Base-by-base conservation (phyloP, 495 filamentous ascomycete species). In the Thermochaetoides thermophila region DNA sequence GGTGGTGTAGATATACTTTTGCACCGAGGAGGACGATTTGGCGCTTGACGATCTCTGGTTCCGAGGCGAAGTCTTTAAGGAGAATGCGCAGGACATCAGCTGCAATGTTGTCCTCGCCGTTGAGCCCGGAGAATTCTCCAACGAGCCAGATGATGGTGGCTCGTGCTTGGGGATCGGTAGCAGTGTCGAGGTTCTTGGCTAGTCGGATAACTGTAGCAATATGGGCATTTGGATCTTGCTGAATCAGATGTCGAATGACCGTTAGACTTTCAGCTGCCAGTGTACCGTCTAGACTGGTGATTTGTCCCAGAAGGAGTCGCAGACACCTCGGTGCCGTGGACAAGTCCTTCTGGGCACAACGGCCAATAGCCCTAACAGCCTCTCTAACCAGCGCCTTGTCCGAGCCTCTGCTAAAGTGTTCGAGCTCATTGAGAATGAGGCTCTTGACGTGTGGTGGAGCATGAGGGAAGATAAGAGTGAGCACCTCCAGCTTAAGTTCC, bases 71-170 rank as follows among this genome's bases (percentile, higher is more conserved):
- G 9, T 72, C 73, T 48, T 84, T 86, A 7, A 81, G 73, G 8
- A 97, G 62, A 10, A 96, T 78, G n/a, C 91, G 73, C 2, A 96
- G 64, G 13, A 94, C 86, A 48, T 97, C 89, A 0, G 87, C 73
- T 0, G 91, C 89, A 37, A 97, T 82, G 48, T 89, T 91, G 32
- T 82, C 71, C 41, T 80, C 76, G 2, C 74, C 67, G 37, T 86
- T 75, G 8, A 77, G 44, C 0, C 81, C 81, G 1, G 89, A 73
- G 45, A 84, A 96, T 56, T 97, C 89, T 31, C 89, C 89, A 0
- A 97, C 86, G 3, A 97, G 74, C 89, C 89, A 97, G 43, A 96
- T 81, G 38, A 96, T 94, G 20, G 76, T 87, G 10, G 91, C 87
- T 34, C 89, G 67, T 3, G 89, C 91, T 34, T 80, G 76, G 4